Percentiles rank a stretch among this genome's conserved stretches.
These are phyloP conservation scores for Pachyrhizus erosus DNA, from an alignment of 306 rosid genomes.

Conservation along the genomic window DNA sequence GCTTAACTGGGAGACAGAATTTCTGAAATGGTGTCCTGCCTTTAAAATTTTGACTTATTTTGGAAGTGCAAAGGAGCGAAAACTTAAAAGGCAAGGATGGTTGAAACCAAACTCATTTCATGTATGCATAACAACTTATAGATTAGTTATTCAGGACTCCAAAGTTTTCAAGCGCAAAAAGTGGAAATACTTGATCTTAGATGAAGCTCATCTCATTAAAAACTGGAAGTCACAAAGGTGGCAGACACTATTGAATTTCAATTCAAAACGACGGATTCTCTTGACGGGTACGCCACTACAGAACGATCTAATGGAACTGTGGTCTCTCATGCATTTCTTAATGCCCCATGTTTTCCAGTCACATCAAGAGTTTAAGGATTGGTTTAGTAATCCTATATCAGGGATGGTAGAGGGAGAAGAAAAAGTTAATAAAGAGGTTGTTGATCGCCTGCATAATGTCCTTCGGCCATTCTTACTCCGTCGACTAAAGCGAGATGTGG, in stretches of 20 bases:
- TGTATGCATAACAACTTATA: conserved; percentile 94
- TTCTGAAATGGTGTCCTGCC: conserved; percentile 99
- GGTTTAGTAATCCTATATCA: conserved; percentile 98
- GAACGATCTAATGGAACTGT: conserved; percentile 99
- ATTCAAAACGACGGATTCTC: conserved; percentile 90
- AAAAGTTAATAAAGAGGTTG: conserved; percentile 95
- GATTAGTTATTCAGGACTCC: conserved; percentile 97
- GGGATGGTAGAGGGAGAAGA: conserved; percentile 99
- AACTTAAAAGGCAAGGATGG: conserved; percentile 96
- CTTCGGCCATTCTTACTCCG: conserved; percentile 97
- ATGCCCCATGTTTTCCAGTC: conserved; percentile 99
- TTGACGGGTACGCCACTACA: conserved; percentile 97
- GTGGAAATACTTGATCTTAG: conserved; percentile 97
- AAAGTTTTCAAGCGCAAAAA: conserved; percentile 99
- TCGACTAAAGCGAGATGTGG: conserved; percentile 93
- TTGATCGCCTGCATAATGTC: conserved; percentile 97
- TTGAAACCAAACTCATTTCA: conserved; percentile 92
- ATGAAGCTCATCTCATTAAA: conserved; percentile 98
- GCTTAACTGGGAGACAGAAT: conserved; percentile 99
- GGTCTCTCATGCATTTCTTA: conserved; percentile 99
- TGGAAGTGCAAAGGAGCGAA: conserved; percentile 96
- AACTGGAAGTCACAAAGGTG: conserved; percentile 99
- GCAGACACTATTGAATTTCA: conserved; percentile 98
- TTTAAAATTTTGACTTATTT: conserved; percentile 92
- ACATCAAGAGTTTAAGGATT: conserved; percentile 98